These are phyloP conservation scores for Capsicum chinense DNA, from an alignment of 257 asterid genomes.

Conservation along the genomic window DNA sequence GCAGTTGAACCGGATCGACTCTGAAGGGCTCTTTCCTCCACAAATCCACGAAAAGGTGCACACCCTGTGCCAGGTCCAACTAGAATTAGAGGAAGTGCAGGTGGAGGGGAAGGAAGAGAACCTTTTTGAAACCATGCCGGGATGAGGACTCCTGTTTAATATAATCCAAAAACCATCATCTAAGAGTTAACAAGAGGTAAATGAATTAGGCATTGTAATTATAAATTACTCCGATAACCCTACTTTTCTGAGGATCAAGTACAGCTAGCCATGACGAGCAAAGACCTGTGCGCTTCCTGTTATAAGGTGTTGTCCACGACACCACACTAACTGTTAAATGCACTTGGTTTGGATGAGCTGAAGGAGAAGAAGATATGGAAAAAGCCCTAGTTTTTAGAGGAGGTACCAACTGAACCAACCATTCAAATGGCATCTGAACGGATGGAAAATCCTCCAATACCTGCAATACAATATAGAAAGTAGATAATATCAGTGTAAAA, in stretches of 20 bases:
- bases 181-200: not conserved
- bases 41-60: slow-evolving; percentile 89
- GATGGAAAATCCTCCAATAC: slow-evolving; percentile 93
- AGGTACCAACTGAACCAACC: slow-evolving; percentile 95
- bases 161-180: slow-evolving; percentile 21
- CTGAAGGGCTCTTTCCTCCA: slow-evolving; percentile 84
- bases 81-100: slow-evolving; percentile 83
- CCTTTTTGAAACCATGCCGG: slow-evolving; percentile 90
- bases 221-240: slow-evolving; percentile 24
- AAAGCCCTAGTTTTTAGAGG: slow-evolving; percentile 81
- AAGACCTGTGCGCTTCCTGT: slow-evolving; percentile 81
- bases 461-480: slow-evolving; percentile 43
- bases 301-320: slow-evolving; percentile 90
- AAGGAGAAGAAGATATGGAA: slow-evolving; percentile 83
- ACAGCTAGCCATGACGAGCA: slow-evolving; percentile 96
- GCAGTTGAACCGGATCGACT: slow-evolving; percentile 64
- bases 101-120: slow-evolving; percentile 78
- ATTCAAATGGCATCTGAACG: slow-evolving; percentile 87
- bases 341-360: slow-evolving; percentile 83
- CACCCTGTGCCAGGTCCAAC: slow-evolving; percentile 99
- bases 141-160: slow-evolving; percentile 59
- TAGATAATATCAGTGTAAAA: slow-evolving; percentile 11
- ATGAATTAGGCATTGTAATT: not conserved
- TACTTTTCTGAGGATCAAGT: slow-evolving; percentile 79
- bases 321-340: slow-evolving; percentile 84